These are phyloP conservation scores for carrot (Daucus carota) DNA, from an alignment of 129 eudicot species.

Conservation along the genomic window DH1_v3.0 NC_030388.2:22962501-22963000, in stretches of 20 bases:
- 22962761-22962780: constrained; percentile 56
- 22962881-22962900: constrained; percentile 74
- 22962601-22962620: constrained; percentile 73
- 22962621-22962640: constrained; percentile 68
- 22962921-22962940: constrained; percentile 82
- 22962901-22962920: constrained; percentile 50
- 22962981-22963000: constrained; percentile 50
- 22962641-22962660: constrained; percentile 39
- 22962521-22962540: constrained; percentile 85
- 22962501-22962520: constrained; percentile 45
- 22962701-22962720: constrained; percentile 73
- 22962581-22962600: constrained; percentile 53
- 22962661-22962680: constrained; percentile 39
- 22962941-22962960: constrained; percentile 77
- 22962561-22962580: constrained; percentile 47
- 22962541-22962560: constrained; percentile 66
- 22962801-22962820: constrained; percentile 83
- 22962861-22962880: constrained; percentile 56
- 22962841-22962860: constrained; percentile 62
- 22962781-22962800: constrained; percentile 69
- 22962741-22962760: constrained; percentile 48
- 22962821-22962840: constrained; percentile 72
- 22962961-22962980: constrained; percentile 53
- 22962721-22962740: constrained; percentile 63
- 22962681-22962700: constrained; percentile 75